These are phyloP conservation scores for Talaromyces marneffei DNA, from an alignment of 2,329 filamentous ascomycete genomes.

Conservation along the genomic window DNA sequence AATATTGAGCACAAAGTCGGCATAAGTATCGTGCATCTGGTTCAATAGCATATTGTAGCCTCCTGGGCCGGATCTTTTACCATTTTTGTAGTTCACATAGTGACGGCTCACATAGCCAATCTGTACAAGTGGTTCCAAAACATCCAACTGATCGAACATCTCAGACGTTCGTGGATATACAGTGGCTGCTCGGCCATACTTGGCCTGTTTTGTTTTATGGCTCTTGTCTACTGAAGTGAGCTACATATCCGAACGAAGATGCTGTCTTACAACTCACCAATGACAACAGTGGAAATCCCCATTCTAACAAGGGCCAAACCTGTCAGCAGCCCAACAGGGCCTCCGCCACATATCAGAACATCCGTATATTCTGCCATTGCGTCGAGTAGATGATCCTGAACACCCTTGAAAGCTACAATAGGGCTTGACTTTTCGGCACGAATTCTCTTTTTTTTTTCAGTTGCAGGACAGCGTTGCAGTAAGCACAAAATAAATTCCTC, in stretches of 20 bases:
- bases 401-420: neutral
- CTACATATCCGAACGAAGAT: neutral
- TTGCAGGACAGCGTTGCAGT: neutral
- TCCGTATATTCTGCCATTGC: neutral
- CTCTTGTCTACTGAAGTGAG: neutral
- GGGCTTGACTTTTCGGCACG: neutral
- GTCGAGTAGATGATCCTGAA: neutral
- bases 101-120: neutral
- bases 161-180: neutral
- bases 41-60: neutral
- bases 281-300: neutral
- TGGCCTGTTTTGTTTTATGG: neutral
- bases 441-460: neutral
- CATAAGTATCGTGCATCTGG: neutral
- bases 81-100: slow-evolving; percentile 1
- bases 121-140: neutral
- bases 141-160: neutral
- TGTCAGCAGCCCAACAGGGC: neutral
- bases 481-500: neutral
- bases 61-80: neutral
- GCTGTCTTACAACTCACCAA: neutral
- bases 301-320: neutral
- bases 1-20: neutral
- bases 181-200: neutral
- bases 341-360: neutral